phyloP scores from a whole-genome alignment of 495 filamentous ascomycete genomes.

The Rusavskia elegans region DNA sequence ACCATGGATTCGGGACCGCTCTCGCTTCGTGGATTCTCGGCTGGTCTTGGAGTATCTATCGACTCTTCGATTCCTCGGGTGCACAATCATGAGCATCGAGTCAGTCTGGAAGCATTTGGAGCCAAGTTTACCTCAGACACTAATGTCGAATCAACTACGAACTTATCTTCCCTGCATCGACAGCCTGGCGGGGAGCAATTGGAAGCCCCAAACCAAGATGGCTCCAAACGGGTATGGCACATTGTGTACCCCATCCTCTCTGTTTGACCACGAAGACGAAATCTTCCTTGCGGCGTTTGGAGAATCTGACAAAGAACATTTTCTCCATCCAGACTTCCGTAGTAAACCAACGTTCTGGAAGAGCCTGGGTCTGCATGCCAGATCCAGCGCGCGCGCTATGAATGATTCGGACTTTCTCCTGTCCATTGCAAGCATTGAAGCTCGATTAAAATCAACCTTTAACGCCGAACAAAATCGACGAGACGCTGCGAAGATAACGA shows the following conservation, averaged over 20 bases:
- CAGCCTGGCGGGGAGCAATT: neutral
- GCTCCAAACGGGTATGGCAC: neutral
- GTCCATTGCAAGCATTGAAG: neutral
- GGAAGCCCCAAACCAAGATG: neutral
- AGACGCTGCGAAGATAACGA: neutral
- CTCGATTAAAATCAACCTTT: neutral
- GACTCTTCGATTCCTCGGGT: neutral
- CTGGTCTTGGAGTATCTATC: neutral
- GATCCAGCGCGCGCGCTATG: neutral
- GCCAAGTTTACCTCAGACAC: neutral
- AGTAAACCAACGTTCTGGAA: neutral
- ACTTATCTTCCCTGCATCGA: neutral
- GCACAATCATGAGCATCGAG: neutral
- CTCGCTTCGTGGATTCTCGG: neutral
- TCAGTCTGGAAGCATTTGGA: neutral
- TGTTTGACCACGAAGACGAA: conserved; percentile 3
- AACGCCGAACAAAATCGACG: neutral
- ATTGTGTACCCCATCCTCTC: neutral
- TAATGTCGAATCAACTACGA: neutral
- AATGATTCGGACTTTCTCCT: neutral
- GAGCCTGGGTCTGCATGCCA: neutral
- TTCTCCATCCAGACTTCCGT: conserved; percentile 2
- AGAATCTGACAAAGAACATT: neutral
- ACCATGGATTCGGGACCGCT: conserved; percentile 1
- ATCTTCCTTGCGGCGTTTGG: conserved; percentile 5